A percentile compares a stretch with the other conserved stretches of the same genome.
Conservation (phyloP, 2,329 filamentous ascomycete genomes). For the Verticillium nubilum region DNA sequence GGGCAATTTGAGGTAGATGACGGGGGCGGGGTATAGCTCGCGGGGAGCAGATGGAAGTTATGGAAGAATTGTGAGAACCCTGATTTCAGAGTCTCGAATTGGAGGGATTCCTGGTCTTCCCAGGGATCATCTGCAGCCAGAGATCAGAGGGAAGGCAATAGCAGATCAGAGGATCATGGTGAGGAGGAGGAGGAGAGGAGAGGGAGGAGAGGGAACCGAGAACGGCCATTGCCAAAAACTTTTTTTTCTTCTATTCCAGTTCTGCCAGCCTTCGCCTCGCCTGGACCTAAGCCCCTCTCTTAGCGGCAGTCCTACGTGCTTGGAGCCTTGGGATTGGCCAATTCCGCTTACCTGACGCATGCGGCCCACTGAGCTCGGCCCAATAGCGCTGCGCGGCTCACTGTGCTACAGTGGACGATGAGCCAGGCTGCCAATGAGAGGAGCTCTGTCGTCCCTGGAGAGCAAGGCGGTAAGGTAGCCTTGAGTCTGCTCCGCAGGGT, state of each 20-base stretch:
- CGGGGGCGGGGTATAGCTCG: conserved; percentile 4
- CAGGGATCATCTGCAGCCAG: conserved; percentile 16
- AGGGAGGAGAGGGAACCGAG: conserved; percentile 1
- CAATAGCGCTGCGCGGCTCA: not conserved
- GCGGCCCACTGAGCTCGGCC: not conserved
- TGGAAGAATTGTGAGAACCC: conserved; percentile 8
- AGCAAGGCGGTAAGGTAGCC: not conserved
- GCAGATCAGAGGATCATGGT: conserved; percentile 11
- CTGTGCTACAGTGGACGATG: not conserved
- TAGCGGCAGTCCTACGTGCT: not conserved
- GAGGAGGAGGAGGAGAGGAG: conserved; percentile 10
- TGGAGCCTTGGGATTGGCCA: not conserved
- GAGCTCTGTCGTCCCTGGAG: not conserved
- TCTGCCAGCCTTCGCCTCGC: conserved; percentile 2
- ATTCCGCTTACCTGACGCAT: not conserved
- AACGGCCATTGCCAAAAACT: conserved; percentile 9
- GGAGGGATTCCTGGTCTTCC: conserved; percentile 11
- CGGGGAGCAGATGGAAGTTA: conserved; percentile 1
- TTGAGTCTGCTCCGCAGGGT: not conserved
- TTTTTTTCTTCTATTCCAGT: conserved; percentile 9
- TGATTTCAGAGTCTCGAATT: conserved; percentile 11
- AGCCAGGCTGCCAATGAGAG: not conserved
- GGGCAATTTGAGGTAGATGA: conserved; percentile 3
- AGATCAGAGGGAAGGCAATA: conserved; percentile 14
- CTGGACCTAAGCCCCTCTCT: not conserved